A percentile compares a stretch with the other conserved stretches of the same genome.
These are phyloP conservation scores for Blastobotrys raffinosifermentans DNA, from an alignment of 1,139 yeast genomes.

Conservation along the genomic window DNA sequence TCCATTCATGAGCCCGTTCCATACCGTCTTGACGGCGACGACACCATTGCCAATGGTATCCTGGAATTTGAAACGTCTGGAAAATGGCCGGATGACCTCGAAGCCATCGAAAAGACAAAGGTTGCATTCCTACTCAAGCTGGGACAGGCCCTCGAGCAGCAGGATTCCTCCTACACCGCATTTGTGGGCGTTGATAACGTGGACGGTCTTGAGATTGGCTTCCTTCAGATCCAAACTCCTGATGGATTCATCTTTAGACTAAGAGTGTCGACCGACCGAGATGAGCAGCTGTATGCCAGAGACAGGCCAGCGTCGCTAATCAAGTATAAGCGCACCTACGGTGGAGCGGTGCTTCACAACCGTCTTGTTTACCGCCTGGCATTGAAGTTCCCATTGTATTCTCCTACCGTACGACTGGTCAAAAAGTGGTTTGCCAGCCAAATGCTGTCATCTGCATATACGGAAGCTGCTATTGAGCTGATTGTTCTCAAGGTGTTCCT, in stretches of 20 bases:
- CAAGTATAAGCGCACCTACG: slow-evolving; percentile 47
- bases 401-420: slow-evolving; percentile 76
- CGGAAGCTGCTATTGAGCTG: slow-evolving; percentile 76
- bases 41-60: slow-evolving; percentile 72
- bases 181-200: slow-evolving; percentile 52
- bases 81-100: slow-evolving; percentile 93
- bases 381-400: slow-evolving; percentile 65
- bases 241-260: slow-evolving; percentile 82
- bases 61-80: slow-evolving; percentile 83
- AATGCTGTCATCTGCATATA: slow-evolving; percentile 56
- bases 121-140: slow-evolving; percentile 80
- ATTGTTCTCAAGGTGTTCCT: slow-evolving; percentile 79
- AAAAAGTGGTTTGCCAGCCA: slow-evolving; percentile 69
- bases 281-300: slow-evolving; percentile 62
- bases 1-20: slow-evolving; percentile 78
- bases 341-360: slow-evolving; percentile 74
- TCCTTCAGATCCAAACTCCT: slow-evolving; percentile 66
- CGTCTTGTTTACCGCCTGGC: slow-evolving; percentile 67
- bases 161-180: slow-evolving; percentile 49
- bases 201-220: slow-evolving; percentile 42
- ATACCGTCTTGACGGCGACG: slow-evolving; percentile 61
- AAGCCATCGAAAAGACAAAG: slow-evolving; percentile 82
- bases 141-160: slow-evolving; percentile 46
- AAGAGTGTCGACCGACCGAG: slow-evolving; percentile 73
- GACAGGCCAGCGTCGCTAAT: slow-evolving; percentile 18